Percentiles rank a stretch among this genome's conserved stretches.
These are phyloP conservation scores for Zelonia costaricensis DNA, from an alignment of 208 protist genomes.

Conservation along the genomic window DNA sequence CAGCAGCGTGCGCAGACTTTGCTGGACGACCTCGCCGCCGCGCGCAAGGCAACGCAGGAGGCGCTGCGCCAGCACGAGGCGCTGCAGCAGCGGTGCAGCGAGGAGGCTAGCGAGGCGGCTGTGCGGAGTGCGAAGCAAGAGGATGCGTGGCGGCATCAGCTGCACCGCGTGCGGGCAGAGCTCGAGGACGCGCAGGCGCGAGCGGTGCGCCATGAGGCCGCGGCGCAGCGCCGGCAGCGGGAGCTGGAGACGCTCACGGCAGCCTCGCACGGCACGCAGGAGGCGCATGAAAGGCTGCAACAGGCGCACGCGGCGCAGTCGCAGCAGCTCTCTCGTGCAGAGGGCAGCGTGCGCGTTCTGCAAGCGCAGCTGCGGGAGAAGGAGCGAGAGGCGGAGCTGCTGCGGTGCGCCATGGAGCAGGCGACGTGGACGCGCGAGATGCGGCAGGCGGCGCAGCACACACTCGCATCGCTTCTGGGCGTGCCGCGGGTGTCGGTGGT, in stretches of 20 bases:
- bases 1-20: slow-evolving; percentile 20
- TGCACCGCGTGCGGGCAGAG: slow-evolving; percentile 21
- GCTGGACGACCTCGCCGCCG: slow-evolving; percentile 18
- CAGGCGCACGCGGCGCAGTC: slow-evolving; percentile 16
- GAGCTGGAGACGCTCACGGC: slow-evolving; percentile 27
- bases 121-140: slow-evolving; percentile 10
- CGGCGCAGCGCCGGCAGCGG: slow-evolving; percentile 24
- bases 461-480: slow-evolving; percentile 18
- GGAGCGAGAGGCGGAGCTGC: slow-evolving; percentile 55
- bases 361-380: slow-evolving; percentile 32
- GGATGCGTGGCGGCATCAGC: slow-evolving; percentile 21
- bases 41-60: slow-evolving; percentile 14
- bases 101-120: slow-evolving; percentile 7
- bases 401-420: slow-evolving; percentile 47
- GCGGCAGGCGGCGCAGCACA: slow-evolving; percentile 15
- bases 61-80: slow-evolving; percentile 25
- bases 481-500: slow-evolving; percentile 12
- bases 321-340: slow-evolving; percentile 24
- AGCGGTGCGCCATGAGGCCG: slow-evolving; percentile 28
- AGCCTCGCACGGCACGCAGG: slow-evolving; percentile 19
- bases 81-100: slow-evolving; percentile 8
- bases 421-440: slow-evolving; percentile 34
- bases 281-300: slow-evolving; percentile 30
- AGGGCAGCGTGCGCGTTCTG: slow-evolving; percentile 28
- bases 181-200: slow-evolving; percentile 23